Evolutionary conservation across 257 asterid species (phyloP).

Genomic region (Solanum corneliomulleri): DNA sequence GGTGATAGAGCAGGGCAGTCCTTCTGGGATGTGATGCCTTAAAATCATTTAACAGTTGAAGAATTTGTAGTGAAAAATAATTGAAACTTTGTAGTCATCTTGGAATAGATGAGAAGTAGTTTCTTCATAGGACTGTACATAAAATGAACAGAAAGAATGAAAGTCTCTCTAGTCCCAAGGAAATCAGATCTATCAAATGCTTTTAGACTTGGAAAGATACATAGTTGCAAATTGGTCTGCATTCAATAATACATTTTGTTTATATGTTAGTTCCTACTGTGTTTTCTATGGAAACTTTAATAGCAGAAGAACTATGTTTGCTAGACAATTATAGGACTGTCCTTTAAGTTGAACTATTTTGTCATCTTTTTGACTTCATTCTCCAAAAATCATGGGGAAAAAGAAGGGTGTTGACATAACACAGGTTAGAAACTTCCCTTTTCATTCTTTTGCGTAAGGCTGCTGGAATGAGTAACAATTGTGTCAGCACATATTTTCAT

Average conservation of each 20-base stretch:
- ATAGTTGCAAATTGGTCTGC: neutral
- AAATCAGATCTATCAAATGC: neutral
- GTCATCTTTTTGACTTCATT: neutral
- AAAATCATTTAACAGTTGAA: neutral
- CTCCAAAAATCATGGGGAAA: neutral
- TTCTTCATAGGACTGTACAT: neutral
- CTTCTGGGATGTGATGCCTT: slow-evolving; percentile 14
- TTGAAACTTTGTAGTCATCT: neutral
- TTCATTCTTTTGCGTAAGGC: neutral
- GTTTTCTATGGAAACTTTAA: neutral
- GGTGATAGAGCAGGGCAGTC: slow-evolving; percentile 4
- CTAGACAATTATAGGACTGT: neutral
- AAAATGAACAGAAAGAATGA: neutral
- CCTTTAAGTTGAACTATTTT: neutral
- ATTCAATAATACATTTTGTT: neutral
- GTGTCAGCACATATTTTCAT: neutral
- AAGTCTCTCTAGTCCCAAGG: neutral
- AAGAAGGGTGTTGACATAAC: neutral
- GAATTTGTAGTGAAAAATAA: neutral
- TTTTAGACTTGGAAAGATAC: neutral
- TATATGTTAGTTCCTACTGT: neutral
- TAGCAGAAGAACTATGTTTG: neutral
- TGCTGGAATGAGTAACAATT: neutral
- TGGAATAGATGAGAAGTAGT: slow-evolving; percentile 1
- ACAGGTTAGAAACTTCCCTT: neutral